phyloP scores from a whole-genome alignment of 2,329 filamentous ascomycete species.

The Diaporthe capsici region DNA sequence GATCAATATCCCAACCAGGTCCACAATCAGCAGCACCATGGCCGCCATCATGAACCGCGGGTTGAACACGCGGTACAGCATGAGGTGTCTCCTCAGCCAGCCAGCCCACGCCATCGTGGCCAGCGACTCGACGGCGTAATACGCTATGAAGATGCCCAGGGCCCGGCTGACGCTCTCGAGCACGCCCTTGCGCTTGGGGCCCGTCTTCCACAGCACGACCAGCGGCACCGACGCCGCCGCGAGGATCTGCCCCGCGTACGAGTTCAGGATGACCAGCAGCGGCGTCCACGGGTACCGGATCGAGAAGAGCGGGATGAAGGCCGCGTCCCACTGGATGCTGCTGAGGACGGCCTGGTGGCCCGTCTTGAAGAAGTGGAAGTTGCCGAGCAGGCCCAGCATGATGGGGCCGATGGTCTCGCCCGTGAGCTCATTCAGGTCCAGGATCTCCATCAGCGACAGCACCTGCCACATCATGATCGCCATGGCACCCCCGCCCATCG shows the following conservation, averaged over 20 bases:
- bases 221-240: constrained; percentile 85
- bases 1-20: constrained; percentile 79
- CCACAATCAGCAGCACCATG: constrained; percentile 79
- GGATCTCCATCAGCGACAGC: constrained; percentile 79
- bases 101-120: constrained; percentile 94
- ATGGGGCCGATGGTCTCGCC: constrained; percentile 84
- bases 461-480: constrained; percentile 90
- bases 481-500: constrained; percentile 91
- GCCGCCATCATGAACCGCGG: constrained; percentile 91
- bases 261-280: constrained; percentile 85
- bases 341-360: constrained; percentile 92
- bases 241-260: constrained; percentile 89
- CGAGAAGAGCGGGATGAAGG: constrained; percentile 88
- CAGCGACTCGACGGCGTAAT: constrained; percentile 85
- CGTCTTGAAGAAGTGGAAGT: constrained; percentile 97
- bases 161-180: constrained; percentile 80
- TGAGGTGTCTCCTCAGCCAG: constrained; percentile 89
- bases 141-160: constrained; percentile 81
- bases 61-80: constrained; percentile 95
- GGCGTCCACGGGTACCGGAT: constrained; percentile 93
- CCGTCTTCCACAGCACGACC: constrained; percentile 89
- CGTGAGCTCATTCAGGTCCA: constrained; percentile 73
- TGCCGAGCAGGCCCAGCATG: constrained; percentile 88
- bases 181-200: constrained; percentile 78
- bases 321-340: constrained; percentile 95